Percentiles rank a stretch among this genome's conserved stretches.
phyloP scores from a whole-genome alignment of 306 rosid species.

The Phaseolus lunatus region DNA sequence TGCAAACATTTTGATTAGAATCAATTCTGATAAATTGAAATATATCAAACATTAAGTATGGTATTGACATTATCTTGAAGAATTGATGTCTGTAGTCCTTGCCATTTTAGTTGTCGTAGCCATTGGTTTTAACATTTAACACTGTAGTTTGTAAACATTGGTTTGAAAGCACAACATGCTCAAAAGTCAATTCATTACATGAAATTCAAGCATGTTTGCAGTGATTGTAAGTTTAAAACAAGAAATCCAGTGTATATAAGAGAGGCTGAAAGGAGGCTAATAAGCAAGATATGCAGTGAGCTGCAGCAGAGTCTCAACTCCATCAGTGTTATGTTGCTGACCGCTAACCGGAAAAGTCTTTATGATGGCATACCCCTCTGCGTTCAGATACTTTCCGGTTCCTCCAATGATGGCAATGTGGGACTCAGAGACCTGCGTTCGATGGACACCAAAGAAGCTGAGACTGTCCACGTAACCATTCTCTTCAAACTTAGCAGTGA shows the following conservation, averaged over 20 bases:
- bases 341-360: slow-evolving; percentile 59
- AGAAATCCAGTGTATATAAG: no score
- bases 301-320: slow-evolving; percentile 67
- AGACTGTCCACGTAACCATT: slow-evolving; percentile 73
- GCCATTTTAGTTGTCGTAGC: no score
- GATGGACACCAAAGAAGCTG: slow-evolving; percentile 80
- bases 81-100: no score
- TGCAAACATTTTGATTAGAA: no score
- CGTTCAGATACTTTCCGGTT: slow-evolving; percentile 76
- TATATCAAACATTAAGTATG: neutral
- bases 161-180: neutral
- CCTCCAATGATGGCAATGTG: slow-evolving; percentile 88
- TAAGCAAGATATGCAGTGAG: slow-evolving; percentile 64
- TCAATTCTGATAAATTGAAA: no score
- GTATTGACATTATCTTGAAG: no score
- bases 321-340: slow-evolving; percentile 70
- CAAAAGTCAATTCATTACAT: neutral
- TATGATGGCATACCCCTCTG: slow-evolving; percentile 66
- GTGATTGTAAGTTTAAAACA: no score
- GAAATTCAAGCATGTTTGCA: neutral
- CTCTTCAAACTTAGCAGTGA: slow-evolving; percentile 75
- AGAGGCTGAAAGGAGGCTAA: slow-evolving; percentile 11
- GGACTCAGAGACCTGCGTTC: slow-evolving; percentile 70
- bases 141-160: neutral
- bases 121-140: neutral